phyloP scores from a whole-genome alignment of 2,329 filamentous ascomycete species.

The Cytospora piceae region DNA sequence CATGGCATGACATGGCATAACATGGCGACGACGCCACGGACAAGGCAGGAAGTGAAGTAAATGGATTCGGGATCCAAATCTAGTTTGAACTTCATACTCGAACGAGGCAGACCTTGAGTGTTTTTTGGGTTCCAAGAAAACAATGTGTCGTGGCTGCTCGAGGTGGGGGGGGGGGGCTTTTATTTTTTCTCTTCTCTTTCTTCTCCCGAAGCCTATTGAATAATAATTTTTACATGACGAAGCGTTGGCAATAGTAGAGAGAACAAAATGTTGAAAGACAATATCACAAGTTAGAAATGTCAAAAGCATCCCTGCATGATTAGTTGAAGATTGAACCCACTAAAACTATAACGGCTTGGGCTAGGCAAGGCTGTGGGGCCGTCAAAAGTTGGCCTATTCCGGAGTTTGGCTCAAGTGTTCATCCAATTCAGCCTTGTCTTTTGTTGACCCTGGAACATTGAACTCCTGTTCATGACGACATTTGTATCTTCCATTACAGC shows the following conservation, averaged over 20 bases:
- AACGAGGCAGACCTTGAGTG: not conserved
- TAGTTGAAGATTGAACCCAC: not conserved
- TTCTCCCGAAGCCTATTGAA: not conserved
- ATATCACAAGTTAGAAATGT: not conserved
- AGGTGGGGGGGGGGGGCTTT: not conserved
- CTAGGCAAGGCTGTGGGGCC: not conserved
- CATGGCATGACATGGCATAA: too few species aligned
- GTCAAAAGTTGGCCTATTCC: not conserved
- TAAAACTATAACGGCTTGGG: not conserved
- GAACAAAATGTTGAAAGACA: not conserved
- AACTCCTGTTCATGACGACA: constrained; percentile 15
- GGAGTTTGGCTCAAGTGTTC: not conserved
- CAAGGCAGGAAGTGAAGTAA: not conserved
- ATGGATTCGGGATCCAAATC: constrained; percentile 3
- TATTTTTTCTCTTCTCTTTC: too few species aligned
- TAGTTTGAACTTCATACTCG: not conserved
- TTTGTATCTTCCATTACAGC: not conserved
- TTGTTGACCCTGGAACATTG: not conserved
- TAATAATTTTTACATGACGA: not conserved
- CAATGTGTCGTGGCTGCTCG: constrained; percentile 1
- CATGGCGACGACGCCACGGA: not conserved
- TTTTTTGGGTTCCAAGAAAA: not conserved
- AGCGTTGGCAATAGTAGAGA: too few species aligned
- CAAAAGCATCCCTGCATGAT: not conserved
- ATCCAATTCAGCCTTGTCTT: constrained; percentile 4